Evolutionary conservation across 352 stramenopile species (phyloP), one percentile per base, ranked within the genome.

Genomic region (Globisporangium takayamanum): DNA sequence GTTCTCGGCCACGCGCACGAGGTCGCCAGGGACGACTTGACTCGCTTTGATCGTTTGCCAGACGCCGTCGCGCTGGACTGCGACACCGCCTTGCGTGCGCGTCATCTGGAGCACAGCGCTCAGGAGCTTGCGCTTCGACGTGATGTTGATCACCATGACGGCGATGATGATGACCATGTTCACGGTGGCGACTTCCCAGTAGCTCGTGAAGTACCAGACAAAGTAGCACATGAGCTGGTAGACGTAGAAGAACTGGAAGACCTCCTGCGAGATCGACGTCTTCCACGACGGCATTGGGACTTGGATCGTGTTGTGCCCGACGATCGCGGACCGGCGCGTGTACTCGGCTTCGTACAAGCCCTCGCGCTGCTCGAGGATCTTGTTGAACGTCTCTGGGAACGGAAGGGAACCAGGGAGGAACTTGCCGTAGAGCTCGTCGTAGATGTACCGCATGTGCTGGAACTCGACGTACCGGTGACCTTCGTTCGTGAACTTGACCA

Each of bases 201-300:
- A 86, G 14, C 63, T 74, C 55, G 69, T 80, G 59, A 78, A 86
- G 50, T 76, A 75, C 76, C 76, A 86, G 14, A 82, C 68, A 53
- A 71, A 80, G 63, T 86, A 86, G 63, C 72, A 68, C 53, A 68
- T 55, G 42, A 69, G n/a, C 44, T 69, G 59, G 51, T 69, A 69
- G 39, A 69, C 50, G 51, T 69, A 67, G 44, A 67, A 68, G 30
- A 69, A 67, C 45, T 54, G 60, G 39, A 66, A 59, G 33, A 62
- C 22, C 14, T 69, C 63, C 6, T 22, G 25, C 36, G 45, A 26
- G 26, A 69, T 15, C n/a, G 61, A 67, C 16, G n/a, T 28, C 16
- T 50, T 48, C 39, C 52, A 57, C 39, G 62, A 51, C 33, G 62
- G 62, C 57, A 68, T 64, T 18, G 52, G 56, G n/a, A 68, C 57